These are phyloP conservation scores for Solanum megistacrolobum DNA, from an alignment of 257 asterid species.

Conservation along the genomic window DNA sequence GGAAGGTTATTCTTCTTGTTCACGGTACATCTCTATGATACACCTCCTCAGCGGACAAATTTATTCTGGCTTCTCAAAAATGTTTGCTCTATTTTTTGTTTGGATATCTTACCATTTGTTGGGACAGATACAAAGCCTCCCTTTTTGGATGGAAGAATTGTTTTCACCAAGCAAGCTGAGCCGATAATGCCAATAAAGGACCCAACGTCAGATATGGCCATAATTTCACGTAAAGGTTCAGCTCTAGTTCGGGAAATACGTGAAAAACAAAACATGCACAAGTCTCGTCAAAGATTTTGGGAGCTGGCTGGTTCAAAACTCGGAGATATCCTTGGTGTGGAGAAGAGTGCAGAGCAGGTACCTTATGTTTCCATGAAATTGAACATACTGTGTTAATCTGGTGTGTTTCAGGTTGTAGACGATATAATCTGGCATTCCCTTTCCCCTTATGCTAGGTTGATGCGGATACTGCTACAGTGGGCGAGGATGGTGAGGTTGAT, in stretches of 20 bases:
- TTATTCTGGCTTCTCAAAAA: not conserved
- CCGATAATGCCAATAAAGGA: constrained; percentile 93
- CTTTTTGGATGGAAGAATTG: constrained; percentile 93
- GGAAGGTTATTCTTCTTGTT: constrained; percentile 90
- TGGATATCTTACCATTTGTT: constrained; percentile 11
- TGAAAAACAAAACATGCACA: constrained; percentile 85
- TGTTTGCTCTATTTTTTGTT: not conserved
- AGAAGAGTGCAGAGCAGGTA: constrained; percentile 90
- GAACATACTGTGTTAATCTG: not conserved
- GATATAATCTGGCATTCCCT: not conserved
- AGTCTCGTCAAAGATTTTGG: constrained; percentile 97
- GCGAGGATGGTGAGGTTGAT: constrained; percentile 95
- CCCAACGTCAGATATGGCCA: constrained; percentile 98
- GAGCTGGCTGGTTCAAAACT: constrained; percentile 98
- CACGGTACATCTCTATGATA: constrained; percentile 46
- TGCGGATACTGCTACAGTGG: constrained; percentile 94
- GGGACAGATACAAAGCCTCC: constrained; percentile 92
- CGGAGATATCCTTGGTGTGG: constrained; percentile 94
- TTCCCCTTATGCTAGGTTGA: constrained; percentile 55
- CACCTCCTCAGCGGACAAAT: not conserved
- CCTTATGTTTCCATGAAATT: constrained; percentile 1
- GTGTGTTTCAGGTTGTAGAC: not conserved
- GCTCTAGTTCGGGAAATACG: constrained; percentile 78
- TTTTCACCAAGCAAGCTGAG: constrained; percentile 89
- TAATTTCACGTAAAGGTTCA: constrained; percentile 93